Conservation (phyloP, 2,329 filamentous ascomycete genomes). For the Purpureocillium takamizusanense region DNA sequence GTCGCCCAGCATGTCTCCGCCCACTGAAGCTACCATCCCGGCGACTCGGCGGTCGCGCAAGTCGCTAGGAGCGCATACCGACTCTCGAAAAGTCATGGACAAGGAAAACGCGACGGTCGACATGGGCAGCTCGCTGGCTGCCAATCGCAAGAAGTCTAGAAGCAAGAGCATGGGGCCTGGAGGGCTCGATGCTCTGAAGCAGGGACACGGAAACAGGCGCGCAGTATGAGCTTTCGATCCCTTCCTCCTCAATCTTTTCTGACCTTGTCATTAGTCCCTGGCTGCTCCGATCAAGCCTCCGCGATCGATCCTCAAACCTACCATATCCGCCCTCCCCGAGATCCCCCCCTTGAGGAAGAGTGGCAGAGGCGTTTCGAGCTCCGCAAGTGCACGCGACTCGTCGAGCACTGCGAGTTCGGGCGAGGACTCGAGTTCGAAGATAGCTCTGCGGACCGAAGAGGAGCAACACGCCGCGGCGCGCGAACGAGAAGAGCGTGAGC, state of each 20-base stretch:
- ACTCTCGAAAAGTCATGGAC: slow-evolving; percentile 44
- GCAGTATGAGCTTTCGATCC: slow-evolving; percentile 46
- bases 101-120: slow-evolving; percentile 75
- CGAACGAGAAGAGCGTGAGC: slow-evolving; percentile 63
- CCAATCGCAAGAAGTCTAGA: slow-evolving; percentile 60
- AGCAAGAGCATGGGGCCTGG: slow-evolving; percentile 96
- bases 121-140: slow-evolving; percentile 42
- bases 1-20: slow-evolving; percentile 18
- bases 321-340: slow-evolving; percentile 56
- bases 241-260: slow-evolving; percentile 6
- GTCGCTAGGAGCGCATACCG: slow-evolving; percentile 57
- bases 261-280: slow-evolving; percentile 36
- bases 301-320: slow-evolving; percentile 73
- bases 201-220: slow-evolving; percentile 66
- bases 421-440: slow-evolving; percentile 37
- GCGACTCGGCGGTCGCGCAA: slow-evolving; percentile 54
- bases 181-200: slow-evolving; percentile 72
- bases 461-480: slow-evolving; percentile 61
- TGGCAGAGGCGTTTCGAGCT: not conserved
- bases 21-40: slow-evolving; percentile 38
- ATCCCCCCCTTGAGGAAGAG: slow-evolving; percentile 53
- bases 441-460: slow-evolving; percentile 60
- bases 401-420: slow-evolving; percentile 7
- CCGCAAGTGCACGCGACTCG: slow-evolving; percentile 3
- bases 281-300: slow-evolving; percentile 42